Evolutionary conservation across 305 asterid genomes (phyloP).

Genomic region (Solanum hybrid): DNA sequence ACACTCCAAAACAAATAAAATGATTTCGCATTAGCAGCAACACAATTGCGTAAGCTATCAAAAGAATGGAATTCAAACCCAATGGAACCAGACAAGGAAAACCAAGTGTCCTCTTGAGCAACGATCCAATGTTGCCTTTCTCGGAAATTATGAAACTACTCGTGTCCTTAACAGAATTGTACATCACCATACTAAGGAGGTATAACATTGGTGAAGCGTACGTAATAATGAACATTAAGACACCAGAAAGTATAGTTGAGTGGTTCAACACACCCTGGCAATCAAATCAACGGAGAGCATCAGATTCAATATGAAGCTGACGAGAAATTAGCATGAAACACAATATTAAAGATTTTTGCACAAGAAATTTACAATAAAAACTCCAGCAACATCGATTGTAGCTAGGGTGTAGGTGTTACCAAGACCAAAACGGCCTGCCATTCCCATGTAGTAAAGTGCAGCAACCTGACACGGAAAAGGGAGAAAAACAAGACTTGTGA

Average conservation of each 20-base stretch:
- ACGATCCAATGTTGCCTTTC: constrained; percentile 28
- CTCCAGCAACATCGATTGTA: constrained; percentile 91
- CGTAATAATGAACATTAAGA: no score
- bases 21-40: constrained; percentile 81
- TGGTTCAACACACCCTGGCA: constrained; percentile 74
- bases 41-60: constrained; percentile 54
- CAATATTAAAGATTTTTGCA: not conserved
- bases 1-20: constrained; percentile 79
- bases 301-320: constrained; percentile 5
- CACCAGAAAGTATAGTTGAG: constrained; percentile 66
- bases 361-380: constrained; percentile 47
- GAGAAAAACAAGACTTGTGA: not conserved
- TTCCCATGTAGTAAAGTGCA: constrained; percentile 6
- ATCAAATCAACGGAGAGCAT: not conserved
- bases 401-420: constrained; percentile 92
- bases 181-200: constrained; percentile 56
- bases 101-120: constrained; percentile 41
- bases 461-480: constrained; percentile 38
- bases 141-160: constrained; percentile 3
- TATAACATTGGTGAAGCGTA: constrained; percentile 80
- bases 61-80: constrained; percentile 55
- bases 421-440: constrained; percentile 86
- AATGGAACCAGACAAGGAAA: constrained; percentile 71
- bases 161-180: constrained; percentile 26
- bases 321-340: constrained; percentile 2